Percentiles rank a stretch among this genome's conserved stretches.
phyloP scores from a whole-genome alignment of 106 monocot genomes.

The Allium cepa region DNA sequence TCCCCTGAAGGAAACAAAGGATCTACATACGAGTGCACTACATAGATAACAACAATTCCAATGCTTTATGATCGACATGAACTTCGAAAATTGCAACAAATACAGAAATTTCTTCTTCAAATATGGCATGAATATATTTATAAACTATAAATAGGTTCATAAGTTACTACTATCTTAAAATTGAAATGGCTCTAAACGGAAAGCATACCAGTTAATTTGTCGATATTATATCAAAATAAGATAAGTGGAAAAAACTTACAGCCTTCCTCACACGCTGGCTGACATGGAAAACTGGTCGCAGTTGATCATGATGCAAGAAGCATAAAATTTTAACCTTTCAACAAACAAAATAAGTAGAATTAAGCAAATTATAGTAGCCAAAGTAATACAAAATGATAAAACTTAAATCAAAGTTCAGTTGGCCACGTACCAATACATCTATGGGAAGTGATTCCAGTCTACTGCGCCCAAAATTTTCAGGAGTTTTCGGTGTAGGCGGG shows the following conservation, averaged over 20 bases:
- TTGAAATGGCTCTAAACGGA: too few relatives aligned
- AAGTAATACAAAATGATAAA: not conserved
- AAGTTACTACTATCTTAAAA: too few relatives aligned
- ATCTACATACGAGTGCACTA: too few relatives aligned
- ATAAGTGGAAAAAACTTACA: constrained; percentile 36
- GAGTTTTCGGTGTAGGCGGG: constrained; percentile 58
- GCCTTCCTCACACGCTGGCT: constrained; percentile 63
- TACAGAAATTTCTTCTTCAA: too few relatives aligned
- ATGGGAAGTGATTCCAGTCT: constrained; percentile 84
- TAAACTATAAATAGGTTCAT: too few relatives aligned
- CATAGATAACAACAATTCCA: too few relatives aligned
- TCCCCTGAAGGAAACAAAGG: too few relatives aligned
- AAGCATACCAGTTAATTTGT: too few relatives aligned
- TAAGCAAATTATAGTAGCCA: not conserved
- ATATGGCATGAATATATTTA: too few relatives aligned
- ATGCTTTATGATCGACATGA: too few relatives aligned
- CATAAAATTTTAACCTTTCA: constrained; percentile 79
- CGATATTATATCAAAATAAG: too few relatives aligned
- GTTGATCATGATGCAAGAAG: constrained; percentile 87
- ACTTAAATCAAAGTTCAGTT: not conserved
- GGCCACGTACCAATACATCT: constrained; percentile 66
- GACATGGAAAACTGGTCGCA: constrained; percentile 86
- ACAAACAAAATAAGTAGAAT: not conserved
- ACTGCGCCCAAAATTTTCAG: constrained; percentile 34
- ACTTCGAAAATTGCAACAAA: too few relatives aligned